Evolutionary conservation across 2,329 filamentous ascomycete species (phyloP).

Genomic region (Colletotrichum lini): DNA sequence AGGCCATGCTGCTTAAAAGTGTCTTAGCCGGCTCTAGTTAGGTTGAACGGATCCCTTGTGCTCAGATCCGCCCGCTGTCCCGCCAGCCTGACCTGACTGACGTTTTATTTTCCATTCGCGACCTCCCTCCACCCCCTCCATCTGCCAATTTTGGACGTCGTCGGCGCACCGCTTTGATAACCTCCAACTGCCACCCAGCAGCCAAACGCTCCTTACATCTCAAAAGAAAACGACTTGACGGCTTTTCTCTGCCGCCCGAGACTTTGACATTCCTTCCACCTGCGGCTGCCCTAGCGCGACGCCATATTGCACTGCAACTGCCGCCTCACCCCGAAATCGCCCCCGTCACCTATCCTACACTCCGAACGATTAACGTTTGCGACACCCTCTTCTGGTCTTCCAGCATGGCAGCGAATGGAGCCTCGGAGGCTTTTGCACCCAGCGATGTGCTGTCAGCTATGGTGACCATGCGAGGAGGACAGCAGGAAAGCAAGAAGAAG

Average conservation of each 20-base stretch:
- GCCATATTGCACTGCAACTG: conserved; percentile 25
- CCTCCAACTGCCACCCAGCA: conserved; percentile 33
- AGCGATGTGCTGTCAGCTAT: conserved; percentile 85
- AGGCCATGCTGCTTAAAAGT: conserved; percentile 11
- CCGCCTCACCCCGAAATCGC: conserved; percentile 22
- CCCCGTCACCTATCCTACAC: conserved; percentile 1
- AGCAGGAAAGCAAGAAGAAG: conserved; percentile 87
- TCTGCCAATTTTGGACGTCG: conserved; percentile 36
- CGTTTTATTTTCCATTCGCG: conserved; percentile 42
- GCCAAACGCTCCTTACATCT: conserved; percentile 34
- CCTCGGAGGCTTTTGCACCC: conserved; percentile 82
- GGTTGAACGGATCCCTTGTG: conserved; percentile 27
- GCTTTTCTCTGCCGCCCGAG: not conserved
- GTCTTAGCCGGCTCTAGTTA: conserved; percentile 22
- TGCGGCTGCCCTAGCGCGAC: conserved; percentile 27
- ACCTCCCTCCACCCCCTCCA: conserved; percentile 37
- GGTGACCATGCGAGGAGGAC: conserved; percentile 89
- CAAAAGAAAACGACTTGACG: conserved; percentile 4
- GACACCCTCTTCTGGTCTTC: not conserved
- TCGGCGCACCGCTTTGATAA: conserved; percentile 34
- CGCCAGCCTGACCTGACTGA: conserved; percentile 42
- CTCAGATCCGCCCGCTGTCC: conserved; percentile 36
- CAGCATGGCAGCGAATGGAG: conserved; percentile 77
- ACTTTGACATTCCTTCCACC: conserved; percentile 1
- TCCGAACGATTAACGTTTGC: conserved; percentile 15